phyloP scores from a whole-genome alignment of 1,139 yeast genomes.

The Magnusiomyces fungicola region DNA sequence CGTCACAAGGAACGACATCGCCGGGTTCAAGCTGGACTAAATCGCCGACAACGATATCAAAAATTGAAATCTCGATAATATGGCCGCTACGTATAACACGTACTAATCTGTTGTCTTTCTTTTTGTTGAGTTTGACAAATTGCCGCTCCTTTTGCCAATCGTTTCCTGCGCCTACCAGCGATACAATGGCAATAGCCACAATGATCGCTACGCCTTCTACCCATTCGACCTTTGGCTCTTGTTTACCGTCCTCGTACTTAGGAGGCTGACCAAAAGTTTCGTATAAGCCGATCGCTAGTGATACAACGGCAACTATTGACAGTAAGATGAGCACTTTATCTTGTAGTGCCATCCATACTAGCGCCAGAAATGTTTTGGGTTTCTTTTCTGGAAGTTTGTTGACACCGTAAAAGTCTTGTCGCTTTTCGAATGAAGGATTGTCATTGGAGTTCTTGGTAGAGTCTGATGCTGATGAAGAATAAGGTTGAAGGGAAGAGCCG shows the following conservation, averaged over 20 bases:
- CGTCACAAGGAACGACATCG: constrained; percentile 87
- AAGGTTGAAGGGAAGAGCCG: too few species aligned
- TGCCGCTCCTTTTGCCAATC: constrained; percentile 96
- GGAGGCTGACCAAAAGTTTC: constrained; percentile 85
- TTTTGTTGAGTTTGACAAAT: constrained; percentile 69
- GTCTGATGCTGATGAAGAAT: neutral
- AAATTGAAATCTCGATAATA: constrained; percentile 62
- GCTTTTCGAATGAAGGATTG: constrained; percentile 1
- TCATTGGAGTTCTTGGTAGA: constrained; percentile 2
- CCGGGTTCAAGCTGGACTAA: constrained; percentile 81
- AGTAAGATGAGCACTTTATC: constrained; percentile 85
- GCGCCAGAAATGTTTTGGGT: constrained; percentile 55
- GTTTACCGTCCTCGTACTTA: constrained; percentile 60
- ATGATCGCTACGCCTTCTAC: constrained; percentile 98
- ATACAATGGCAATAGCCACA: constrained; percentile 85
- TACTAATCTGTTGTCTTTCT: constrained; percentile 75
- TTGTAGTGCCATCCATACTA: constrained; percentile 79
- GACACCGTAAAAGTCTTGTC: constrained; percentile 43
- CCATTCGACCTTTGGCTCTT: constrained; percentile 84
- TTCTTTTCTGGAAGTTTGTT: constrained; percentile 65
- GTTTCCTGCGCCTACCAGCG: constrained; percentile 85
- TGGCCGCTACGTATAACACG: constrained; percentile 69
- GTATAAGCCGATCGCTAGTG: constrained; percentile 84
- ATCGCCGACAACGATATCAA: constrained; percentile 81
- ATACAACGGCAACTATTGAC: constrained; percentile 78